Evolutionary conservation across 1,139 yeast genomes (phyloP).

Genomic region (Pichia sp.): DNA sequence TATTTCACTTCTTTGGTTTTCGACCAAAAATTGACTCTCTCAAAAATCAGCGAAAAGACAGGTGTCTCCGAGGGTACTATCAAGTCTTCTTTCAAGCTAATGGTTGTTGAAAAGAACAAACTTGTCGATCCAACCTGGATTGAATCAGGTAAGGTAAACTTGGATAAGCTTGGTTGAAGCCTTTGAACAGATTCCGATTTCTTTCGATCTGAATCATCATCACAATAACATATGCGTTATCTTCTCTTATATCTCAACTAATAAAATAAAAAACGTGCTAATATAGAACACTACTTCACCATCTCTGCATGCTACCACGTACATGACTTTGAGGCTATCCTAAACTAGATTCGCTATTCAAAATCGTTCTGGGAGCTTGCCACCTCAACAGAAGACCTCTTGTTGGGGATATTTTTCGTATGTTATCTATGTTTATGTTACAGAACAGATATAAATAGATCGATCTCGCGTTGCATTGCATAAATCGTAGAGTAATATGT

Average conservation of each 20-base stretch:
- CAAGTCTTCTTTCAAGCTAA: constrained; percentile 80
- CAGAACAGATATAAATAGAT: constrained; percentile 2
- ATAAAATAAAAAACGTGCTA: too few relatives aligned
- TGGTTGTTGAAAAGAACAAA: constrained; percentile 60
- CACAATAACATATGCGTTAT: not conserved
- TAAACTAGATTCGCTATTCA: too few relatives aligned
- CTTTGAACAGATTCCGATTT: too few relatives aligned
- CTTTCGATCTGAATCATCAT: not conserved
- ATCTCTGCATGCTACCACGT: too few relatives aligned
- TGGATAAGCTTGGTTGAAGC: constrained; percentile 6
- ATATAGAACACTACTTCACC: too few relatives aligned
- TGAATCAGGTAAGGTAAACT: constrained; percentile 57
- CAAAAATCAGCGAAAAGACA: constrained; percentile 85
- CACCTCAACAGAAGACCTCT: not conserved
- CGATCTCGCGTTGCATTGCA: too few relatives aligned
- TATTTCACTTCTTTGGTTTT: constrained; percentile 86
- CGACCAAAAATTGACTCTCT: constrained; percentile 56
- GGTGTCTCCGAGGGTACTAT: constrained; percentile 98
- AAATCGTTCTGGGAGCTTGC: not conserved
- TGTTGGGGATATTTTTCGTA: too few relatives aligned
- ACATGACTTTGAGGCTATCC: too few relatives aligned
- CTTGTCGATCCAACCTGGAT: constrained; percentile 79
- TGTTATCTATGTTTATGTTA: not conserved
- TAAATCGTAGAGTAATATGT: too few relatives aligned
- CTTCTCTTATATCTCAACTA: not conserved